These are phyloP conservation scores for Cystobasidium sp. DNA, from an alignment of 1,284 basidiomycete species.

Conservation along the genomic window DNA sequence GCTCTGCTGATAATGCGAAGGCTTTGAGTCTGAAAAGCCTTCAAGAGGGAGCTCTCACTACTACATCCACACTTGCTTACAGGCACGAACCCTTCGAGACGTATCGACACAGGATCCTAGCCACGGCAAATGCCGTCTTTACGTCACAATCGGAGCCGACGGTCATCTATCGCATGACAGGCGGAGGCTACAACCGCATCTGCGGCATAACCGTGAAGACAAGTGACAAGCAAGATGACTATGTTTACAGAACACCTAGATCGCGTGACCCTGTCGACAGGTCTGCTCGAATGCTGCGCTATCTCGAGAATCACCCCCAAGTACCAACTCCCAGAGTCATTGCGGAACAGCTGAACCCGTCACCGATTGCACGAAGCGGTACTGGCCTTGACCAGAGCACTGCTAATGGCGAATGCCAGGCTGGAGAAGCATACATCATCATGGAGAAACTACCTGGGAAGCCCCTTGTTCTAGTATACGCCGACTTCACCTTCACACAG, in stretches of 20 bases:
- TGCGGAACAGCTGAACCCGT: background rate
- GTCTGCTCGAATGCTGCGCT: background rate
- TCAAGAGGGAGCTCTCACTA: no score
- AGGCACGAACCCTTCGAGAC: constrained; percentile 1
- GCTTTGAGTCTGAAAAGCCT: no score
- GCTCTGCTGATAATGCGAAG: no score
- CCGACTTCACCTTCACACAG: background rate
- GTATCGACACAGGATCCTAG: background rate
- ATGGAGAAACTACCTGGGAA: background rate
- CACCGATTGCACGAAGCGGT: background rate
- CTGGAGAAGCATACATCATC: background rate
- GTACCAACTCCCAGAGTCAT: background rate
- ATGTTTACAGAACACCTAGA: background rate
- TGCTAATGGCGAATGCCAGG: no score
- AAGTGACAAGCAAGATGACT: background rate
- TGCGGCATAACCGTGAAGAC: background rate
- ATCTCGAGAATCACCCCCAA: background rate
- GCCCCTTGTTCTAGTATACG: background rate
- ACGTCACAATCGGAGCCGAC: background rate
- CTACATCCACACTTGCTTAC: no score
- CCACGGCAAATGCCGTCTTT: background rate
- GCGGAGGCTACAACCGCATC: background rate
- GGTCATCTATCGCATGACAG: background rate
- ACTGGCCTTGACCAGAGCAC: no score
- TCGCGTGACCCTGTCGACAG: background rate